Evolutionary conservation across 2,329 filamentous ascomycete species (phyloP), one percentile per base, ranked within the genome.

Genomic region (Orbilia blumenaviensis): DNA sequence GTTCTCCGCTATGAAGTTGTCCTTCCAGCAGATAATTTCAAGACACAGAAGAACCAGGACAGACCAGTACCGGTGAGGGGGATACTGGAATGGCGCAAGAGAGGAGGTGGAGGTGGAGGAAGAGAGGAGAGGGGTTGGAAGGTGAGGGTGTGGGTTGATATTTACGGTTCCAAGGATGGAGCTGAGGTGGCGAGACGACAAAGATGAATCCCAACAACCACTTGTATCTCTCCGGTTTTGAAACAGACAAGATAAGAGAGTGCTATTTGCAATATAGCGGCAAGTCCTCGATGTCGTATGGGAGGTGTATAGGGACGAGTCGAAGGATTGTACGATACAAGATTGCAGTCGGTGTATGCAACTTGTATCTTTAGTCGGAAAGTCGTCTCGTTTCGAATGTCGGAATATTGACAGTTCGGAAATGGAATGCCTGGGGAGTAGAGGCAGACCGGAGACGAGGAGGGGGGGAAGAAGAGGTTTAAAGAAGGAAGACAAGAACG

Each of bases 301-400:
- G n/a, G n/a, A n/a, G n/a, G n/a, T n/a, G 44, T 42, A 46, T 46
- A 4, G 27, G 38, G 71, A 75, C 71, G 71, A 75, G 64, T 75
- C 71, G 63, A 75, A 68, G 71, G 71, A 75, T 75, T 75, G 71
- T 68, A 75, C 68, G 71, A 75, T 75, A 64, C 71, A 63, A 68
- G 64, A 64, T 68, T 75, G 71, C 71, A 75, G 71, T 75, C 71
- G 71, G 71, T 67, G 63, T 75, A 68, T 75, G 71, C 71, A 75
- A 75, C 71, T 44, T 69, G 71, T 75, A 75, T 68, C 71, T 74
- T 56, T 50, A 75, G 64, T 75, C 64, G 71, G 71, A 75, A 68
- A 75, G 63, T 75, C 71, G 71, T 75, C 71, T 75, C 63, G 64
- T 75, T 75, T 75, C 71, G 64, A 75, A 75, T 75, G 71, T 75